Evolutionary conservation across 371 early-diverging fungal genomes (phyloP).

Genomic region (Mucor sp.): DNA sequence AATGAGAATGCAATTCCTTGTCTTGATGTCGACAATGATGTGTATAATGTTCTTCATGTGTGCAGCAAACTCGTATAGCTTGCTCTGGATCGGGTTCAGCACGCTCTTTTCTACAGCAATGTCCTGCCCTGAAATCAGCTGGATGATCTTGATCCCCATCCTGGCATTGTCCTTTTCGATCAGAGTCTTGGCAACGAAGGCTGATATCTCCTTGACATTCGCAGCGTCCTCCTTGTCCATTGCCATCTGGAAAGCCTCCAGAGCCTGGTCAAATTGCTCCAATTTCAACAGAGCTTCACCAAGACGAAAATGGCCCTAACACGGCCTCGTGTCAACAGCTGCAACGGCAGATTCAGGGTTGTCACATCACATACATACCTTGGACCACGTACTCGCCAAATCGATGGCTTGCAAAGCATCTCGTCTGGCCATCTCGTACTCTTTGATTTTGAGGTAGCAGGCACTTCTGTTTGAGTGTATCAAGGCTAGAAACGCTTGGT

Average conservation of each 20-base stretch:
- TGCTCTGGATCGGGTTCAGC: conserved; percentile 70
- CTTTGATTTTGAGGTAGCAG: conserved; percentile 48
- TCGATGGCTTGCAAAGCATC: conserved; percentile 67
- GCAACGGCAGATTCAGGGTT: background rate
- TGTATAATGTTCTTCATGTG: conserved; percentile 87
- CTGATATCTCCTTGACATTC: conserved; percentile 52
- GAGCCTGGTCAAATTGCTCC: conserved; percentile 58
- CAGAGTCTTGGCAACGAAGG: conserved; percentile 54
- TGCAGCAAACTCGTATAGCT: conserved; percentile 75
- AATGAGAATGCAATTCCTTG: conserved; percentile 74
- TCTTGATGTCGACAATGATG: conserved; percentile 66
- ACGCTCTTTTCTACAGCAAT: conserved; percentile 51
- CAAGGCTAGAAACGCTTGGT: conserved; percentile 46
- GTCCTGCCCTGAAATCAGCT: conserved; percentile 73
- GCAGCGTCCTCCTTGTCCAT: conserved; percentile 55
- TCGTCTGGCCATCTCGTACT: conserved; percentile 54
- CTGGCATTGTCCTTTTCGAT: conserved; percentile 60
- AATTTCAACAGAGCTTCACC: conserved; percentile 70
- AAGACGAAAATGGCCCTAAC: conserved; percentile 70
- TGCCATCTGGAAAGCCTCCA: conserved; percentile 58
- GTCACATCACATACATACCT: conserved; percentile 41
- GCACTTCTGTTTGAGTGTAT: conserved; percentile 76
- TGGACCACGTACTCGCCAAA: conserved; percentile 73
- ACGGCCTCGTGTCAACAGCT: background rate
- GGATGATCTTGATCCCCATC: conserved; percentile 64